These are phyloP conservation scores for Didymella lethalis DNA, from an alignment of 2,329 filamentous ascomycete species.

Conservation along the genomic window DNA sequence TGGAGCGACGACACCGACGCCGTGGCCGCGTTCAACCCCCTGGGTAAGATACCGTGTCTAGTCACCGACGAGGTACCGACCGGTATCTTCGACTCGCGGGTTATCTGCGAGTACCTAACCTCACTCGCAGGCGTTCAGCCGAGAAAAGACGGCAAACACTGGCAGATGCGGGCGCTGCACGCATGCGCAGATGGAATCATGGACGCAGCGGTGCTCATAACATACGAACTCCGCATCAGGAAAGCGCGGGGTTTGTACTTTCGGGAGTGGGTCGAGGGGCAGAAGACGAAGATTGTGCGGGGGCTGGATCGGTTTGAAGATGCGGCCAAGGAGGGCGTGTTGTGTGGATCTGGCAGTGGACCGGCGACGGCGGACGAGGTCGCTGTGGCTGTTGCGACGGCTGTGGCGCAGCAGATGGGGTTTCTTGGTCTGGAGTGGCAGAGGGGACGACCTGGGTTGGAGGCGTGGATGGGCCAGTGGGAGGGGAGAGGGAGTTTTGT, in stretches of 20 bases:
- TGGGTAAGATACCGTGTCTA: slow-evolving; percentile 44
- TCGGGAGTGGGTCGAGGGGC: slow-evolving; percentile 41
- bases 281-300: slow-evolving; percentile 37
- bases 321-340: slow-evolving; percentile 25
- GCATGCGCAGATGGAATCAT: slow-evolving; percentile 42
- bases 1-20: slow-evolving; percentile 44
- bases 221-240: slow-evolving; percentile 39
- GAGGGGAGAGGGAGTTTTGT: slow-evolving; percentile 32
- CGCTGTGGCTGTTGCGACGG: slow-evolving; percentile 32
- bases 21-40: slow-evolving; percentile 38
- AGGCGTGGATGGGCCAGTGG: slow-evolving; percentile 38
- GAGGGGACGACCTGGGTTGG: slow-evolving; percentile 28
- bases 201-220: slow-evolving; percentile 41
- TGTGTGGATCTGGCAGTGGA: slow-evolving; percentile 18
- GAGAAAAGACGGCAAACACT: slow-evolving; percentile 29
- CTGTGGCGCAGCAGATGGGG: slow-evolving; percentile 20
- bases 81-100: slow-evolving; percentile 41
- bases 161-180: slow-evolving; percentile 35
- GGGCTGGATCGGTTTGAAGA: slow-evolving; percentile 37
- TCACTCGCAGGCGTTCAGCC: slow-evolving; percentile 20
- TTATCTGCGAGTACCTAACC: slow-evolving; percentile 41
- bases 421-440: slow-evolving; percentile 32
- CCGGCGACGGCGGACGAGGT: slow-evolving; percentile 33
- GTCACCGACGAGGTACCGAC: slow-evolving; percentile 35
- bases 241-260: slow-evolving; percentile 34